Evolutionary conservation across 352 stramenopile genomes (phyloP).

Genomic region (Pythium plurisporium): DNA sequence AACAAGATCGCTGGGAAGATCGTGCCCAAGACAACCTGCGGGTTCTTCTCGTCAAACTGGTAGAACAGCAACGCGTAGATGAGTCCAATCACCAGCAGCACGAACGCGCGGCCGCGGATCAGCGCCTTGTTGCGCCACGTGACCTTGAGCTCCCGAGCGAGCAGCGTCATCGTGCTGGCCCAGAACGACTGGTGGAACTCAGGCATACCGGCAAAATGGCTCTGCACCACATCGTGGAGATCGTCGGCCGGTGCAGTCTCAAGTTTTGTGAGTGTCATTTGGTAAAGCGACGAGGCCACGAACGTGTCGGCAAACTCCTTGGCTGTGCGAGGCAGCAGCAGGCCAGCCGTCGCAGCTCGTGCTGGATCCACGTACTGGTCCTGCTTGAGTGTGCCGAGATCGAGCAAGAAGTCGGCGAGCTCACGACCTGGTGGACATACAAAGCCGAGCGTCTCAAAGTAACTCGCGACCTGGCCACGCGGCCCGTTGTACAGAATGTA

Average conservation of each 20-base stretch:
- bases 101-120: conserved; percentile 37
- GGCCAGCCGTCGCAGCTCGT: not conserved
- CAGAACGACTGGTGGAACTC: conserved; percentile 45
- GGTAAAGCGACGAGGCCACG: conserved; percentile 32
- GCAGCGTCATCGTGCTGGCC: conserved; percentile 36
- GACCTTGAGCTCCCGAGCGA: conserved; percentile 55
- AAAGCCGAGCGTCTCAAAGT: conserved; percentile 80
- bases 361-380: conserved; percentile 35
- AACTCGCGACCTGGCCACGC: conserved; percentile 45
- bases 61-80: conserved; percentile 53
- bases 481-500: conserved; percentile 85
- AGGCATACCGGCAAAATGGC: conserved; percentile 33
- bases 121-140: conserved; percentile 57
- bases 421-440: conserved; percentile 57
- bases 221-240: conserved; percentile 51
- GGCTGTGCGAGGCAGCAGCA: conserved; percentile 20
- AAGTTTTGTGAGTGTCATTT: conserved; percentile 54
- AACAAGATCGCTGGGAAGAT: conserved; percentile 86
- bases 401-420: conserved; percentile 89
- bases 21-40: conserved; percentile 68
- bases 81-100: conserved; percentile 49
- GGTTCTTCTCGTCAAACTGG: conserved; percentile 40
- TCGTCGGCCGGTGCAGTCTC: conserved; percentile 65
- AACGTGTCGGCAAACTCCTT: conserved; percentile 49
- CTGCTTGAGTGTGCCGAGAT: conserved; percentile 42